Base-by-base conservation (phyloP, 164 flowering plant species). In the Macadamia tetraphylla region DNA sequence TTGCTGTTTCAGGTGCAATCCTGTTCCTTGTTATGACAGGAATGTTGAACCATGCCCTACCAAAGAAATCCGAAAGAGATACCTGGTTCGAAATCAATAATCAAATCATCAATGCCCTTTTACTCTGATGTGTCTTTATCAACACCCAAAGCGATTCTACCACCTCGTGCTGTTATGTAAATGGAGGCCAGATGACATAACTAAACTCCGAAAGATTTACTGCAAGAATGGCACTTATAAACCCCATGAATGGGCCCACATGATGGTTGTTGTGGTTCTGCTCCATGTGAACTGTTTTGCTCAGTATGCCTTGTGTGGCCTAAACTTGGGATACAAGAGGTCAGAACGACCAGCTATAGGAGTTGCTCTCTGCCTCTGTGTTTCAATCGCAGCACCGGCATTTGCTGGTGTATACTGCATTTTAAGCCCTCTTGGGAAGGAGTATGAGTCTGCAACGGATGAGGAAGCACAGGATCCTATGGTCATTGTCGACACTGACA, bases 61-160 rank as follows among this genome's bases (percentile, higher is more conserved):
- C 83, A 6, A 85, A 71, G 63, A 88, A 87, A 75, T 75, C 93
- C 6, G 74, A 85, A 31, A 83, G 97, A 73, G 71, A 94, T 71
- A 72, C 79, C 17, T 90, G 95, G 96, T 88, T 85, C 79, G 98
- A 94, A 81, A 94, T 90, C 31, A 90, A 89, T 65, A 94, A 94
- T 71, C 97, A 94, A 76, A 92, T 91, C 73, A 89, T 90, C 55
- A 94, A 90, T 80, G 98, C 96, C 8, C 80, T 94, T 94, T 94
- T 72, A 90, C 99, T 51, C 94, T 94, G 31, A 92, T 92, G 94
- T 90, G 94, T 73, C 73, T 94, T 48, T 94, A 94, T 76, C 89
- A 87, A 48, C 99, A 94, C 63, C 99, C 99, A 6, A 80, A 87
- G 75, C 81, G 99, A 43, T 74, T 87, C 66, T 77, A 90, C 76